Percentiles rank a stretch among this genome's conserved stretches.
These are phyloP conservation scores for Conticribra weissflogii DNA, from an alignment of 108 stramenopile genomes.

Conservation along the genomic window DNA sequence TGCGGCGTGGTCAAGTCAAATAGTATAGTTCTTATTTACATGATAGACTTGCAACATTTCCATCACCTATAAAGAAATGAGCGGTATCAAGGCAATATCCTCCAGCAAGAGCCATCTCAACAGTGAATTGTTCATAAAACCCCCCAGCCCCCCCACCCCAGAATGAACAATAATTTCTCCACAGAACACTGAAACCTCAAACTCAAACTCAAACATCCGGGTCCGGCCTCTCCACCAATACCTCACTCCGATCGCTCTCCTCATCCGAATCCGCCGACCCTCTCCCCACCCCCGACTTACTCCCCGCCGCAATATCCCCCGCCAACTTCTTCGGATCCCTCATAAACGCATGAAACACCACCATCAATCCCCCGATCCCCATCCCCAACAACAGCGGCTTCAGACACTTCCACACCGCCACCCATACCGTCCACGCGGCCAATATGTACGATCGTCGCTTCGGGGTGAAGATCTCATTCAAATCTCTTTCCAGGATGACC, in stretches of 20 bases:
- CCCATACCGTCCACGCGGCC: conserved; percentile 58
- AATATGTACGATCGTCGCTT: conserved; percentile 66
- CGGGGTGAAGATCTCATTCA: conserved; percentile 68
- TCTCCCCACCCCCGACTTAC: conserved; percentile 7
- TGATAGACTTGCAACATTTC: no score
- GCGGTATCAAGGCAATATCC: no score
- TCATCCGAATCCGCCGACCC: conserved; percentile 51
- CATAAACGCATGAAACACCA: conserved; percentile 74
- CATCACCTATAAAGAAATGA: no score
- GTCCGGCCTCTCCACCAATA: conserved; percentile 43
- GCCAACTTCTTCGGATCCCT: conserved; percentile 85
- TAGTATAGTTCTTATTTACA: no score
- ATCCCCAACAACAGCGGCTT: conserved; percentile 61
- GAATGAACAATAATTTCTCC: no score
- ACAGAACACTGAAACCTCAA: no score
- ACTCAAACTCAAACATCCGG: no score
- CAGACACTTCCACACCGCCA: conserved; percentile 79
- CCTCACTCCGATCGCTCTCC: conserved; percentile 44
- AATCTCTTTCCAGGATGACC: conserved; percentile 63
- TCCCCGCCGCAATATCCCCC: conserved; percentile 21
- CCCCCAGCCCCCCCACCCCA: no score
- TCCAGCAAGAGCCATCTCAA: no score
- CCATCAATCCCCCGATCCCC: conserved; percentile 61
- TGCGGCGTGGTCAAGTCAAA: no score
- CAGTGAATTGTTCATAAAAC: no score